A percentile compares a stretch with the other conserved stretches of the same genome.
Conservation (phyloP, 805 yeast species). For the Monosporozyma yasuniensis region DNA sequence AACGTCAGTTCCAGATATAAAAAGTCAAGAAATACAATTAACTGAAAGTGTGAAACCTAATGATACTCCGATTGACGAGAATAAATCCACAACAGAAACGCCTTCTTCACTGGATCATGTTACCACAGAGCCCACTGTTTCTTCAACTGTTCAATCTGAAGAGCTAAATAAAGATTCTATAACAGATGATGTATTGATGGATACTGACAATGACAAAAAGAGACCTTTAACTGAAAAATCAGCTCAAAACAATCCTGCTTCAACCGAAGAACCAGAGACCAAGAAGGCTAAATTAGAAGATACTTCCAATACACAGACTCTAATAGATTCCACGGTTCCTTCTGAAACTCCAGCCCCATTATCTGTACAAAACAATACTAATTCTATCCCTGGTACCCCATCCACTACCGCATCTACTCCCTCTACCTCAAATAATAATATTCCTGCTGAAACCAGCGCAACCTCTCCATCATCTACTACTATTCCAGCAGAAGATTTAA, state of each 20-base stretch:
- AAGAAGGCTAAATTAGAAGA: slow-evolving; percentile 13
- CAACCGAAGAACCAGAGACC: slow-evolving; percentile 7
- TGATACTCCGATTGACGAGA: background rate
- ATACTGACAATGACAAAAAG: background rate
- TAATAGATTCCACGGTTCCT: background rate
- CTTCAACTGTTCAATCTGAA: background rate
- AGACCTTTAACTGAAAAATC: slow-evolving; percentile 11
- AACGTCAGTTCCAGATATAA: background rate
- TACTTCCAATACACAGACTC: background rate
- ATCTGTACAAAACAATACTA: background rate
- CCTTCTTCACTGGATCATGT: background rate
- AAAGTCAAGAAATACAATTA: background rate
- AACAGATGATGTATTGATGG: background rate
- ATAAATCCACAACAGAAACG: background rate
- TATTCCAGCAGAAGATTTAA: background rate
- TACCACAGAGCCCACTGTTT: background rate
- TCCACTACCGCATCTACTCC: background rate
- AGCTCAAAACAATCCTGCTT: background rate
- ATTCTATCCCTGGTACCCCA: background rate
- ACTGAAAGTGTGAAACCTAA: background rate
- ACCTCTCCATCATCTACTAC: background rate
- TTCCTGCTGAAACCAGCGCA: background rate
- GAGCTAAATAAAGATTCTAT: background rate
- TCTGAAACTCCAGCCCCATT: background rate
- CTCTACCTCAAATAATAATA: background rate